Conservation (phyloP, 2,329 filamentous ascomycete species). For the Fusarium austroafricanum region DNA sequence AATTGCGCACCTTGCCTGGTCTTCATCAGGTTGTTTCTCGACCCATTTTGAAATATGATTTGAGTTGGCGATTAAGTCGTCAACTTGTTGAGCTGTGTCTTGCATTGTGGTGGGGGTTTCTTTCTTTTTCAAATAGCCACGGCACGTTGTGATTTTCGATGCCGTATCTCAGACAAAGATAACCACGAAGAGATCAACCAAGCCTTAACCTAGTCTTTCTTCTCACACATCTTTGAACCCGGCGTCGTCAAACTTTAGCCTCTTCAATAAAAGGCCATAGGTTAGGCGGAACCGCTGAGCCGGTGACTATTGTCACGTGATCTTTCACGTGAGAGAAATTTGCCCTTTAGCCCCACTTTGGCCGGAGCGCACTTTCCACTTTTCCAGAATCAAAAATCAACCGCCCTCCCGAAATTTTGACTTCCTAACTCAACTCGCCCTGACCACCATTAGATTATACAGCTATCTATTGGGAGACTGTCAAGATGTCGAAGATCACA, state of each 20-base stretch:
- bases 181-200: background rate
- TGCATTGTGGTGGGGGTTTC: slow-evolving; percentile 31
- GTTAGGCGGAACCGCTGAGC: slow-evolving; percentile 17
- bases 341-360: slow-evolving; percentile 50
- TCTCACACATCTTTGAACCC: slow-evolving; percentile 10
- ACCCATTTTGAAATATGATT: slow-evolving; percentile 56
- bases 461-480: slow-evolving; percentile 86
- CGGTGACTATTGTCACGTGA: slow-evolving; percentile 46
- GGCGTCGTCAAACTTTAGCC: slow-evolving; percentile 16
- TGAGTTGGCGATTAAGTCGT: slow-evolving; percentile 53
- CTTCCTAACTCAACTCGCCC: slow-evolving; percentile 48
- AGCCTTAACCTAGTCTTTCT: slow-evolving; percentile 1
- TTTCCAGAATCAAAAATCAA: slow-evolving; percentile 41
- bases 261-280: slow-evolving; percentile 11
- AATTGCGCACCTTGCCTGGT: slow-evolving; percentile 53
- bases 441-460: slow-evolving; percentile 76
- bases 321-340: slow-evolving; percentile 50
- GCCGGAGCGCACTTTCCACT: slow-evolving; percentile 22
- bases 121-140: background rate
- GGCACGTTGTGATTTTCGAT: background rate
- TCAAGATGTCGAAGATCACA: slow-evolving; percentile 89
- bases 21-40: slow-evolving; percentile 52
- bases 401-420: slow-evolving; percentile 16
- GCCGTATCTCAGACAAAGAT: slow-evolving; percentile 1
- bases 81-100: slow-evolving; percentile 44